A percentile compares a stretch with the other conserved stretches of the same genome.
These are phyloP conservation scores for Sporothrix schenckii DNA, from an alignment of 2,329 filamentous ascomycete species.

Conservation along the genomic window DNA sequence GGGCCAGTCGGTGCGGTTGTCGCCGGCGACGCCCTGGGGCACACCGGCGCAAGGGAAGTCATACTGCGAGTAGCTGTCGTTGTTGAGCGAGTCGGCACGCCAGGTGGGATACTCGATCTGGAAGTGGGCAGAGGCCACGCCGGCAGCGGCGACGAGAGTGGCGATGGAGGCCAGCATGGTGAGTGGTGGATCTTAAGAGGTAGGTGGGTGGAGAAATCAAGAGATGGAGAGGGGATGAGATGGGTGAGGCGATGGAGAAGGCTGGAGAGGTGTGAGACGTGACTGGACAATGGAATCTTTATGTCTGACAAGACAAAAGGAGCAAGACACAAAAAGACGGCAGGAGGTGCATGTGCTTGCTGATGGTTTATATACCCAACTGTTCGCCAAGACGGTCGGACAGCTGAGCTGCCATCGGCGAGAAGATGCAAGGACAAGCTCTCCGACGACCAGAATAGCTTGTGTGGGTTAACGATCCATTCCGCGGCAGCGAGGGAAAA, in stretches of 20 bases:
- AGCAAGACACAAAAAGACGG: not conserved
- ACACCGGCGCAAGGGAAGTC: slow-evolving; percentile 57
- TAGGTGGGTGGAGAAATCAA: not conserved
- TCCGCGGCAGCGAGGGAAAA: slow-evolving; percentile 15
- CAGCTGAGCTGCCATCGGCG: not conserved
- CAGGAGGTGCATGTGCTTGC: not conserved
- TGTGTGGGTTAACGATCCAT: not conserved
- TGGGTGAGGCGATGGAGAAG: not conserved
- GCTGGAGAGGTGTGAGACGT: not conserved
- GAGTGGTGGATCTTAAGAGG: slow-evolving; percentile 10
- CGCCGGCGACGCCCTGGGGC: slow-evolving; percentile 44
- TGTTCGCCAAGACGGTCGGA: not conserved
- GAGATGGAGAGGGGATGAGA: not conserved
- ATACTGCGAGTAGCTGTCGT: slow-evolving; percentile 53
- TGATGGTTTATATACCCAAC: slow-evolving; percentile 1
- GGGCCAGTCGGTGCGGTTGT: slow-evolving; percentile 58
- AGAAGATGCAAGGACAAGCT: not conserved
- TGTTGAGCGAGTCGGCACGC: slow-evolving; percentile 53
- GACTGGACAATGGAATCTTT: not conserved
- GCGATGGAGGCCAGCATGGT: slow-evolving; percentile 41
- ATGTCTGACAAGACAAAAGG: not conserved
- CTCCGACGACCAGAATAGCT: not conserved
- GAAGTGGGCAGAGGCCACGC: slow-evolving; percentile 54
- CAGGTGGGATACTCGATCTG: slow-evolving; percentile 52
- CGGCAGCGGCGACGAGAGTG: slow-evolving; percentile 43